Base-by-base conservation (phyloP, 202 grass and related monocot species). In the Schoenoplectus tabernaemontani region DNA sequence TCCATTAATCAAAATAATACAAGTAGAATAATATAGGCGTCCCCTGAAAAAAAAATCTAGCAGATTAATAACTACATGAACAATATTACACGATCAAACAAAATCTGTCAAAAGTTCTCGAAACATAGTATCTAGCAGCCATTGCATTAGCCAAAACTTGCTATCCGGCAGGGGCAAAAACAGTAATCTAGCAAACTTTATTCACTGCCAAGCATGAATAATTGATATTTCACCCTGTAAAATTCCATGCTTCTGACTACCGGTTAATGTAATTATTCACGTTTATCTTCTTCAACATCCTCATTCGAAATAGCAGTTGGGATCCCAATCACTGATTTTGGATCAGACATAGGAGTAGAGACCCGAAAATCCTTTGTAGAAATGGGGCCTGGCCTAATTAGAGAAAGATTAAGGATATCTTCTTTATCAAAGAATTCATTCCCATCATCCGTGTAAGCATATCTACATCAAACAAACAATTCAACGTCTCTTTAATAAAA, bases 211-310 rank as follows among this genome's bases (percentile, higher is more conserved):
- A 53, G 70, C 76, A 78, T 78, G 6, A 60, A 42, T 44, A 44
- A 12, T 78, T 19, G 26, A 78, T 32, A 47, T 78, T 80, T 64
- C 78, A 63, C 44, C 78, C 78, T 64, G 59, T n/a, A 48, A 8
- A 64, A 80, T 47, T 3, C 1, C 78, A 33, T 53, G 44, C 11
- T 24, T 78, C 51, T 80, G 1, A 15, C 53, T 53, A 24, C 57
- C 17, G 34, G 23, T 54, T 53, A 65, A 58, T 34, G 17, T 5
- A 59, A 30, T 54, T 82, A 99, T 84, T 99, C 96, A 28, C 85
- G 90, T 82, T 99, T 99, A 76, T 91, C 93, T 92, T 99, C 96
- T 63, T 95, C 95, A 0, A 90, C 68, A 72, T 91, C 88, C 9
- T 61, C 88, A 57, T 95, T 86, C 53, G 82, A 75, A 57, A 72